These are phyloP conservation scores for Aspergillus intermedius DNA, from an alignment of 2,329 filamentous ascomycete genomes.

Conservation along the genomic window DNA sequence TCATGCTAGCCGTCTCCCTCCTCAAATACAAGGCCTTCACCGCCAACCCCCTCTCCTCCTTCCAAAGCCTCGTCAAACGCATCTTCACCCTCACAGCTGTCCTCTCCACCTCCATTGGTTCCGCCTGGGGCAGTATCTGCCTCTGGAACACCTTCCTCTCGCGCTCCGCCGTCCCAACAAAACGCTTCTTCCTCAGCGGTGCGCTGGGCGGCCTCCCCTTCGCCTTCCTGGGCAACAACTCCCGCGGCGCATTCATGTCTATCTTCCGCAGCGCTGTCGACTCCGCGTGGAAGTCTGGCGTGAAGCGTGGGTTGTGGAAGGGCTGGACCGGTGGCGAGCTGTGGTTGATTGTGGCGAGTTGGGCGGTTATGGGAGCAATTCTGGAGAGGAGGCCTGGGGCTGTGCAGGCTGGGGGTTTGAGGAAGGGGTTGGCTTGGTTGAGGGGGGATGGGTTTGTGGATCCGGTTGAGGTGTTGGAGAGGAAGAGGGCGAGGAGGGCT, in stretches of 20 bases:
- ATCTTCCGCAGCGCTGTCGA: slow-evolving; percentile 71
- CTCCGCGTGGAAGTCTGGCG: slow-evolving; percentile 85
- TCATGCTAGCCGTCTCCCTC: slow-evolving; percentile 63
- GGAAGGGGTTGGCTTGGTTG: slow-evolving; percentile 68
- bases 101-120: slow-evolving; percentile 74
- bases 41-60: slow-evolving; percentile 59
- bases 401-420: slow-evolving; percentile 59
- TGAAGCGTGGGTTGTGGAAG: slow-evolving; percentile 82
- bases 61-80: slow-evolving; percentile 60
- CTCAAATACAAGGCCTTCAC: slow-evolving; percentile 63
- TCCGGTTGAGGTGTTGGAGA: slow-evolving; percentile 48
- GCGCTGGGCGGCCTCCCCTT: slow-evolving; percentile 73
- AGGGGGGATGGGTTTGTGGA: slow-evolving; percentile 71
- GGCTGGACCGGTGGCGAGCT: slow-evolving; percentile 78
- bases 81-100: slow-evolving; percentile 72
- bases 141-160: slow-evolving; percentile 78
- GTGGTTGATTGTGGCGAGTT: slow-evolving; percentile 69
- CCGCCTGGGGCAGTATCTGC: slow-evolving; percentile 83
- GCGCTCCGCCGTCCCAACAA: slow-evolving; percentile 65
- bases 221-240: slow-evolving; percentile 56
- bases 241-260: slow-evolving; percentile 67
- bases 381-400: slow-evolving; percentile 66
- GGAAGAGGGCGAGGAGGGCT: slow-evolving; percentile 26
- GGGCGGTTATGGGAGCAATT: slow-evolving; percentile 70
- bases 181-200: slow-evolving; percentile 85